These are phyloP conservation scores for Lonicera japonica DNA, from an alignment of 129 eudicot species.

Conservation along the genomic window DNA sequence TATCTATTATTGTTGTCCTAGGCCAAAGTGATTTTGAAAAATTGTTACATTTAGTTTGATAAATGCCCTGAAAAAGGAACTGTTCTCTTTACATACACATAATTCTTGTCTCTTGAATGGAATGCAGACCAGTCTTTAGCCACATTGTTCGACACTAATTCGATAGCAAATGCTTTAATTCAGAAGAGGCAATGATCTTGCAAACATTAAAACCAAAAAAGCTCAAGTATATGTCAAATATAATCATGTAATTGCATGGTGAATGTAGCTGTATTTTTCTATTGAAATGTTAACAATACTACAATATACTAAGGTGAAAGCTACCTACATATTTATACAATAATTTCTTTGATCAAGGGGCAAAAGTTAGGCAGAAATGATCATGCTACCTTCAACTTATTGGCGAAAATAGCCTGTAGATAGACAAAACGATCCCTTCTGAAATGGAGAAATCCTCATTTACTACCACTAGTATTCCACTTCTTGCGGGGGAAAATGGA, in stretches of 20 bases:
- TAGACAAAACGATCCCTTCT: neutral
- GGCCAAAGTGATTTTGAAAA: neutral
- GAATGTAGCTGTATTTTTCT: neutral
- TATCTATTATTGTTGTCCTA: neutral
- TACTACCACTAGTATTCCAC: slow-evolving; percentile 52
- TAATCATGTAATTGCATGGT: neutral
- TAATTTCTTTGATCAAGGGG: neutral
- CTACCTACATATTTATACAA: neutral
- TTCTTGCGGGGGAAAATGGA: slow-evolving; percentile 67
- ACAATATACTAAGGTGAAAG: neutral
- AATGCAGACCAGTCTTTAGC: no score
- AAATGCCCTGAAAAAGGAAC: no score
- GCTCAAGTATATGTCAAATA: neutral
- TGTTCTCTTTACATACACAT: no score
- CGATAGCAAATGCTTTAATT: neutral
- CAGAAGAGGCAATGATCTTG: neutral
- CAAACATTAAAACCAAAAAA: neutral
- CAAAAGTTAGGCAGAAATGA: neutral
- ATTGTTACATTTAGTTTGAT: no score
- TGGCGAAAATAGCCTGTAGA: neutral
- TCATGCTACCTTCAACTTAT: slow-evolving; percentile 1
- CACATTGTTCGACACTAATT: no score
- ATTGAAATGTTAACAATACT: neutral
- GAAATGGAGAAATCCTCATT: slow-evolving; percentile 5
- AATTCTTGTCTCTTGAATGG: no score